Base-by-base conservation (phyloP, 164 flowering plant genomes). In the Hamamelis virginiana region DNA sequence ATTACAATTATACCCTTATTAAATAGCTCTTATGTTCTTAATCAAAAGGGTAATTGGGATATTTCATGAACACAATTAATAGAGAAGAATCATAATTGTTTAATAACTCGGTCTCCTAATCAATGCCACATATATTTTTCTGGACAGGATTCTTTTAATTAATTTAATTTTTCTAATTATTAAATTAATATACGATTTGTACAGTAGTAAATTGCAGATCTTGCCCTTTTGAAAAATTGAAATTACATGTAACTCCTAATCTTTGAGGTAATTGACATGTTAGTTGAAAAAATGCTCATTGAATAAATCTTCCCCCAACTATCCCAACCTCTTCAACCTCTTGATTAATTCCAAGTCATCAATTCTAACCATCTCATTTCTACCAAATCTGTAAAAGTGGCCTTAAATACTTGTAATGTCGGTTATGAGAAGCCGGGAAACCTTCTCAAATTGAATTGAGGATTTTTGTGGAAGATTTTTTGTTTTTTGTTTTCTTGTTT, bases 81-180 rank as follows among this genome's bases (percentile, higher is more conserved):
- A n/a, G 33, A 50, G 59, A 28, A 10, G 50, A 16, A 43, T 27
- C 5, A 28, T 59, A 47, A 44, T 41, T 43, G 50, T 22, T 59
- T 22, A 12, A 28, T 8, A 69, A 70, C 45, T 25, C 41, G 69
- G 68, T 64, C 68, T 66, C 28, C n/a, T 12, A 65, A 62, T 60
- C 80, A 69, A 53, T 58, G 69, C 12, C 57, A 64, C 11, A 43
- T 15, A 67, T 33, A 16, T 51, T 12, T 18, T 65, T 65, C 59
- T 57, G 63, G 63, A 53, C 57, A 22, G 51, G 72, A 72, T 57
- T 67, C 75, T 44, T 25, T 64, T 51, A 50, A 59, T 51, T 65
- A 48, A 69, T 69, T 56, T 43, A 1, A 19, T 8, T 26, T 47
- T 19, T 63, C 25, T 46, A 46, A 18, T 53, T 55, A 50, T 62